Evolutionary conservation across 441 rosid species (phyloP).

Genomic region (Mallotus japonicus): DNA sequence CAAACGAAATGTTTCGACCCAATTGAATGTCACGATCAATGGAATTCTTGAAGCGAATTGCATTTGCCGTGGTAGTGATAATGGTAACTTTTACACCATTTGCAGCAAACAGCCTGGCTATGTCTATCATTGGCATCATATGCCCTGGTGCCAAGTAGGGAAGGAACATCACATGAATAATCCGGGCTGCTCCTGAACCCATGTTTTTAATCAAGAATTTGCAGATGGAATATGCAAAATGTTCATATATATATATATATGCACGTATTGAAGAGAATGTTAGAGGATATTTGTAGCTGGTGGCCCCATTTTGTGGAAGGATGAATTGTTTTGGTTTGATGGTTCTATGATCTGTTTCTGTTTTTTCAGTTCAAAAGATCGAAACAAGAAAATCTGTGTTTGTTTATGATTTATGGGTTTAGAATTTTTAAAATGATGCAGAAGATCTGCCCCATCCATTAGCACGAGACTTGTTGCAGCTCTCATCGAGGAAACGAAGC

Average conservation of each 20-base stretch:
- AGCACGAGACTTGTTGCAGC: too few species aligned
- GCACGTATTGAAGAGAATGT: too few species aligned
- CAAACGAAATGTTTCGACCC: slow-evolving; percentile 28
- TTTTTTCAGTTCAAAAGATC: too few species aligned
- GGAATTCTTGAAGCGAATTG: slow-evolving; percentile 23
- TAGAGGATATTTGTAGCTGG: neutral
- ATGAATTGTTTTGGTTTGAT: too few species aligned
- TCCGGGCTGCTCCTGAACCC: slow-evolving; percentile 19
- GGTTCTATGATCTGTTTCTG: too few species aligned
- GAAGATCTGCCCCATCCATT: too few species aligned
- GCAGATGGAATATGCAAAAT: neutral
- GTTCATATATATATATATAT: too few species aligned
- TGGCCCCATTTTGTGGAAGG: neutral
- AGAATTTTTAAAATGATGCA: too few species aligned
- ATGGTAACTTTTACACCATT: slow-evolving; percentile 32
- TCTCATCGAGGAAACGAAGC: too few species aligned
- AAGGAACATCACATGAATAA: slow-evolving; percentile 36
- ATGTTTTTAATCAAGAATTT: slow-evolving; percentile 8
- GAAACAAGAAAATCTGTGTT: too few species aligned
- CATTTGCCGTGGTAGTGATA: slow-evolving; percentile 34
- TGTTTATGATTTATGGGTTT: too few species aligned
- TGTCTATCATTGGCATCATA: slow-evolving; percentile 47
- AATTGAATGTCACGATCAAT: slow-evolving; percentile 27
- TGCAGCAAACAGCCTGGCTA: slow-evolving; percentile 37
- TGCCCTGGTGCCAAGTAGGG: slow-evolving; percentile 52